A percentile compares a stretch with the other conserved stretches of the same genome.
Conservation (phyloP, 2,329 filamentous ascomycete genomes). For the Diaporthe aspalathi region DNA sequence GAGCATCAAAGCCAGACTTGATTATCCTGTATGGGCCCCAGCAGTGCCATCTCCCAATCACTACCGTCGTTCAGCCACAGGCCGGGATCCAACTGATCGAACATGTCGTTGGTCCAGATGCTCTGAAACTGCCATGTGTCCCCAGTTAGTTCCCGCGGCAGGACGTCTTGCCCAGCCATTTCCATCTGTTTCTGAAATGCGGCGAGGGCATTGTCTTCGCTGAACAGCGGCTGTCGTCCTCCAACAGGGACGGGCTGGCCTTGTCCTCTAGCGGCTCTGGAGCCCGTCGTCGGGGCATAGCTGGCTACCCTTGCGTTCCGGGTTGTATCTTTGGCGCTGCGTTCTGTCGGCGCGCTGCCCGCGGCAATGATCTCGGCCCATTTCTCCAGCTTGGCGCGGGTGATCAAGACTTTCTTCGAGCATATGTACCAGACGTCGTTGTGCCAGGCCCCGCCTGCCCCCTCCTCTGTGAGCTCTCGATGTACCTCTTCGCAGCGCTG, state of each 20-base stretch:
- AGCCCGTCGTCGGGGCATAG: not conserved
- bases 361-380: conserved; percentile 59
- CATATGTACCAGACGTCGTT: conserved; percentile 62
- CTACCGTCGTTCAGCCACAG: conserved; percentile 40
- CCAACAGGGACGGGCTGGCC: not conserved
- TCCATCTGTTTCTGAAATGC: conserved; percentile 18
- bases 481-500: conserved; percentile 58
- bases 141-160: conserved; percentile 19
- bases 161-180: conserved; percentile 12
- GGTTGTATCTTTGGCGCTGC: not conserved
- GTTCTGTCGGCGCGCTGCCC: conserved; percentile 40
- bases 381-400: conserved; percentile 57
- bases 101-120: conserved; percentile 41
- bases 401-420: conserved; percentile 59
- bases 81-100: conserved; percentile 40
- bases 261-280: not conserved
- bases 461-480: conserved; percentile 48
- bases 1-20: not conserved
- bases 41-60: conserved; percentile 31
- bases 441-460: conserved; percentile 50
- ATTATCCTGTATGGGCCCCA: conserved; percentile 14
- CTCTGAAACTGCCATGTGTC: conserved; percentile 38
- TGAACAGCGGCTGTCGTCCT: not conserved
- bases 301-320: not conserved
- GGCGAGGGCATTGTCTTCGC: conserved; percentile 2